These are phyloP conservation scores for Anthracocystis walkeri DNA, from an alignment of 1,284 basidiomycete genomes.

Conservation along the genomic window DNA sequence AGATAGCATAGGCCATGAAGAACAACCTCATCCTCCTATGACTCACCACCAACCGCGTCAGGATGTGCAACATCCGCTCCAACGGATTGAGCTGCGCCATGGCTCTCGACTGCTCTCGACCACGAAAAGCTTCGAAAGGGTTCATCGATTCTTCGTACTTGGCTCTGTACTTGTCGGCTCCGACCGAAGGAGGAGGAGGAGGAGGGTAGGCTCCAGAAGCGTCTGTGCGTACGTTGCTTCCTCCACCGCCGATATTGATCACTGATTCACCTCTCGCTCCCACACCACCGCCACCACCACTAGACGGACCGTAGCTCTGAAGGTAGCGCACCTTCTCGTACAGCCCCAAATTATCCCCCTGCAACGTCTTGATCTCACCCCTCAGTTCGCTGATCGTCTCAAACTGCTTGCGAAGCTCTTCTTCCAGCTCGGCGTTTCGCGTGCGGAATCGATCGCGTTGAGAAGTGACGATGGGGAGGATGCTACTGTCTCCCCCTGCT, in stretches of 20 bases:
- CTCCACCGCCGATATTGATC: slow-evolving; percentile 23
- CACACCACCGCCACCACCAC: slow-evolving; percentile 16
- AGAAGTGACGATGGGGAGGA: slow-evolving; percentile 83
- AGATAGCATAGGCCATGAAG: slow-evolving; percentile 84
- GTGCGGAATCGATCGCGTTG: slow-evolving; percentile 95
- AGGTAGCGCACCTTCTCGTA: slow-evolving; percentile 68
- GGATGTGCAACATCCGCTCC: slow-evolving; percentile 85
- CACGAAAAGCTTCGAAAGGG: slow-evolving; percentile 95
- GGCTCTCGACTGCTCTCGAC: slow-evolving; percentile 89
- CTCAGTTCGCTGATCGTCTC: slow-evolving; percentile 83
- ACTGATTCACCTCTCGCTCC: slow-evolving; percentile 12
- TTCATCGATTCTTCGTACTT: slow-evolving; percentile 97
- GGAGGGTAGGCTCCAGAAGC: slow-evolving; percentile 38
- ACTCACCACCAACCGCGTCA: slow-evolving; percentile 87
- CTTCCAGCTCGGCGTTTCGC: slow-evolving; percentile 94
- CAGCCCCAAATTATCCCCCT: slow-evolving; percentile 62
- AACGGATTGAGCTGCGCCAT: slow-evolving; percentile 91
- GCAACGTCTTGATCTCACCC: slow-evolving; percentile 60
- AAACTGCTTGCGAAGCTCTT: slow-evolving; percentile 93
- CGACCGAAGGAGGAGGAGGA: not conserved
- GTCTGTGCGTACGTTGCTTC: slow-evolving; percentile 16
- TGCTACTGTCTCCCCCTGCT: slow-evolving; percentile 28
- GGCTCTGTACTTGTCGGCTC: slow-evolving; percentile 84
- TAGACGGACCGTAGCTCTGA: slow-evolving; percentile 47
- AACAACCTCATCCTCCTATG: slow-evolving; percentile 78